Conservation (phyloP, 768 basidiomycete species). For the Leccinum olivaceopallidum region DNA sequence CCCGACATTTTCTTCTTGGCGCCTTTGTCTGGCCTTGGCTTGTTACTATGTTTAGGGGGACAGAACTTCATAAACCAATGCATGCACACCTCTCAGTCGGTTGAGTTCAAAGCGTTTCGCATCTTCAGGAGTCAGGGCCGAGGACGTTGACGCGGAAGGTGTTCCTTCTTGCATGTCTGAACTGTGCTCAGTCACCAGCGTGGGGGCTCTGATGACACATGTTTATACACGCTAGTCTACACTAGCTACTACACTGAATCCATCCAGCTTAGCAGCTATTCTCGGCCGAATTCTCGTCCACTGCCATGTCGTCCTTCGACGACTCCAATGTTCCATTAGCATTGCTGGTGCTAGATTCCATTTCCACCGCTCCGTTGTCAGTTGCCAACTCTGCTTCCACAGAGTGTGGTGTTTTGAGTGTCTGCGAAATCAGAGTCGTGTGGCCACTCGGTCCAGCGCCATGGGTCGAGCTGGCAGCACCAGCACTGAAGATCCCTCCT, state of each 20-base stretch:
- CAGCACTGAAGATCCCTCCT: slow-evolving; percentile 70
- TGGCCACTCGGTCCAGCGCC: slow-evolving; percentile 78
- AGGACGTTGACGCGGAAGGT: slow-evolving; percentile 8
- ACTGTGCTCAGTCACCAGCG: not conserved
- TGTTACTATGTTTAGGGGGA: slow-evolving; percentile 8
- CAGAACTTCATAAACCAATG: not conserved
- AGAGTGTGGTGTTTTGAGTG: slow-evolving; percentile 23
- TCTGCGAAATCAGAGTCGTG: slow-evolving; percentile 42
- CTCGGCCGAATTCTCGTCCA: slow-evolving; percentile 22
- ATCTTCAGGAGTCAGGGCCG: slow-evolving; percentile 63
- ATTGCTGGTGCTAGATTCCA: slow-evolving; percentile 19
- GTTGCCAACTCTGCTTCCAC: slow-evolving; percentile 37
- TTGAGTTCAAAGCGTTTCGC: slow-evolving; percentile 75
- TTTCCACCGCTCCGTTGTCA: slow-evolving; percentile 19
- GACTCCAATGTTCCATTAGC: slow-evolving; percentile 15
- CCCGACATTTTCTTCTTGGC: slow-evolving; percentile 54
- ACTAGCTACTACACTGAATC: not conserved
- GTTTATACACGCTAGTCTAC: slow-evolving; percentile 8
- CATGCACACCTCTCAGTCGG: slow-evolving; percentile 62
- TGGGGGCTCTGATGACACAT: slow-evolving; percentile 18
- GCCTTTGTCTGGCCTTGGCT: slow-evolving; percentile 79
- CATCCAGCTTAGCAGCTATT: slow-evolving; percentile 5
- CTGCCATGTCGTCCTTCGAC: slow-evolving; percentile 28
- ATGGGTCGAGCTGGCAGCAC: slow-evolving; percentile 53
- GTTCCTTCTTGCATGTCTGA: slow-evolving; percentile 10